Conservation (phyloP, 1,139 yeast genomes). For the Pichia sp. region DNA sequence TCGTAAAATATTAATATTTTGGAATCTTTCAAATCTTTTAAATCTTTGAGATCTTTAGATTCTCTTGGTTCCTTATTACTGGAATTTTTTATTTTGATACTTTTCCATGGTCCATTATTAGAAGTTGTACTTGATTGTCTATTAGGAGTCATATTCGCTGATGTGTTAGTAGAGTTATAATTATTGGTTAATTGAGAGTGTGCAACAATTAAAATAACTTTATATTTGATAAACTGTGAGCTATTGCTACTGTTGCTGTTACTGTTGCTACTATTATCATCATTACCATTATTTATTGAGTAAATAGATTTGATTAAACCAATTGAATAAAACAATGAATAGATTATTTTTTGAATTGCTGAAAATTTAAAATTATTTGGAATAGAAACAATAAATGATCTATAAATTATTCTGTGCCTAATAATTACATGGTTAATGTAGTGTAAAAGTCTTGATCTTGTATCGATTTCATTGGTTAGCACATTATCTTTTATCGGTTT, state of each 20-base stretch:
- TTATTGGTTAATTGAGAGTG: slow-evolving; percentile 8
- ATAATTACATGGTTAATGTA: slow-evolving; percentile 27
- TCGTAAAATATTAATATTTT: slow-evolving; percentile 13
- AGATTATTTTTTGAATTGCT: slow-evolving; percentile 2
- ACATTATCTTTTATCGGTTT: slow-evolving; percentile 11
- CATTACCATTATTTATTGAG: background rate
- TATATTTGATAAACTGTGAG: background rate
- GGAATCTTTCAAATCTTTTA: too few species aligned
- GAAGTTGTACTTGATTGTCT: background rate
- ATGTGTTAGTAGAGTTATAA: background rate
- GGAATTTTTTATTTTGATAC: slow-evolving; percentile 1
- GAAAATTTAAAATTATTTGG: slow-evolving; percentile 22
- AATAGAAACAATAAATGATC: slow-evolving; percentile 26
- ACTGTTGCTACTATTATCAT: background rate
- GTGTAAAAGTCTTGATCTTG: slow-evolving; percentile 18
- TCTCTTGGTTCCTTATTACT: background rate
- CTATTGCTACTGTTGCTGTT: background rate
- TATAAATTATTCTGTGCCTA: slow-evolving; percentile 23
- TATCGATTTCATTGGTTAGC: slow-evolving; percentile 6
- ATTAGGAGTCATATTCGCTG: background rate
- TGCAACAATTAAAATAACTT: slow-evolving; percentile 5
- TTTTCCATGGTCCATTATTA: slow-evolving; percentile 11
- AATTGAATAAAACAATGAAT: slow-evolving; percentile 8
- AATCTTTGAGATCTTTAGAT: slow-evolving; percentile 6
- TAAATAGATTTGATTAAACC: slow-evolving; percentile 7